A percentile compares a stretch with the other conserved stretches of the same genome.
Conservation (phyloP, 371 early-diverging fungal genomes). For the Fennellomyces sp. region DNA sequence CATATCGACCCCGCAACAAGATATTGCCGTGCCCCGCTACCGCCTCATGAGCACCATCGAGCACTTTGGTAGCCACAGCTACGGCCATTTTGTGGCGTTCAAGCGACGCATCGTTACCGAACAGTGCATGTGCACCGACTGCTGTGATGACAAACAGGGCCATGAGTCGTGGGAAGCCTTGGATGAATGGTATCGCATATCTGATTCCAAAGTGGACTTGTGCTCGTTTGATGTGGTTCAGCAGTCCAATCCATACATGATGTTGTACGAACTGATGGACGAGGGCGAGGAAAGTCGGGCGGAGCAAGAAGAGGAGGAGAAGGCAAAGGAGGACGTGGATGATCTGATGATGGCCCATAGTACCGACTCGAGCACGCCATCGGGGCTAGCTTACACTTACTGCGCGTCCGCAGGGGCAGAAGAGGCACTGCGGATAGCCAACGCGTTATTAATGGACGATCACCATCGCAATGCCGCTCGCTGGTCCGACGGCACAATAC, state of each 20-base stretch:
- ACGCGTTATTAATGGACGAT: conserved; percentile 25
- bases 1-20: conserved; percentile 42
- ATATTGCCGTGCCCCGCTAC: conserved; percentile 39
- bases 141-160: conserved; percentile 5
- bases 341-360: conserved; percentile 4
- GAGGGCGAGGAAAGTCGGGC: neutral
- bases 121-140: conserved; percentile 32
- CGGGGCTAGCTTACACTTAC: conserved; percentile 11
- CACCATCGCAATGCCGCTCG: neutral
- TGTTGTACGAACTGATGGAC: conserved; percentile 65
- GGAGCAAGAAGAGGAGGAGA: neutral
- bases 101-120: conserved; percentile 59
- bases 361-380: neutral
- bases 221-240: conserved; percentile 69
- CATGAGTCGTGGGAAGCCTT: conserved; percentile 10
- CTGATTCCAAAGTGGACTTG: conserved; percentile 82
- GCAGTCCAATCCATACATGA: conserved; percentile 85
- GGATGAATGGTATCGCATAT: conserved; percentile 73
- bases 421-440: conserved; percentile 39
- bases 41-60: conserved; percentile 81
- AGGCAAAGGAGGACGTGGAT: neutral
- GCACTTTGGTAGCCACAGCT: conserved; percentile 86
- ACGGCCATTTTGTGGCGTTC: conserved; percentile 93
- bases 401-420: conserved; percentile 9
- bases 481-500: neutral